Evolutionary conservation across 1,284 basidiomycete species (phyloP).

Genomic region (Naganishia liquefaciens): DNA sequence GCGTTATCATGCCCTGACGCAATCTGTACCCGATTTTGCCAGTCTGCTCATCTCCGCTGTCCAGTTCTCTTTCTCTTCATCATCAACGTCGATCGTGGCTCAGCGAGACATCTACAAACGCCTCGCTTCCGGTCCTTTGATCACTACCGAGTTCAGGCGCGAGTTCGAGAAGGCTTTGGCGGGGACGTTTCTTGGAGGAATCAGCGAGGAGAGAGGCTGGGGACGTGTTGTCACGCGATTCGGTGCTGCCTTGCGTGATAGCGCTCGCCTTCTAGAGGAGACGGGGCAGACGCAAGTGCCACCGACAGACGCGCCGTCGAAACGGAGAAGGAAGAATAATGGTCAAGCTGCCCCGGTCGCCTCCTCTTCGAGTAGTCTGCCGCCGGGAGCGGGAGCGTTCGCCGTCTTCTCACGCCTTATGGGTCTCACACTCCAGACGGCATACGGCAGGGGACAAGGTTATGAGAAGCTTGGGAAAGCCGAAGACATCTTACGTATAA

Average conservation of each 20-base stretch:
- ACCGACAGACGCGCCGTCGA: conserved; percentile 14
- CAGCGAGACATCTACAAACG: conserved; percentile 28
- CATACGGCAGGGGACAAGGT: conserved; percentile 21
- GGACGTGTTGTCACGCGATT: conserved; percentile 17
- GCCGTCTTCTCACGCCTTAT: conserved; percentile 36
- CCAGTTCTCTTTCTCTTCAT: conserved; percentile 9
- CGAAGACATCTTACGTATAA: conserved; percentile 15
- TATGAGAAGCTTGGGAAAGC: conserved; percentile 17
- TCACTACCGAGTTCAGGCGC: conserved; percentile 6
- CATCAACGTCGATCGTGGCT: conserved; percentile 35
- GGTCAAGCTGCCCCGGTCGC: background rate
- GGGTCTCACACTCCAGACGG: conserved; percentile 36
- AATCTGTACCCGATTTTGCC: conserved; percentile 38
- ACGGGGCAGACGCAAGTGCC: background rate
- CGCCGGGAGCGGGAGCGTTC: conserved; percentile 6
- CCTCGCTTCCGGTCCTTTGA: conserved; percentile 26
- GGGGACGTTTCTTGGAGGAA: conserved; percentile 28
- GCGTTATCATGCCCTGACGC: conserved; percentile 43
- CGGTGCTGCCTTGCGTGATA: conserved; percentile 5
- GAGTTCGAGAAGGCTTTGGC: conserved; percentile 4
- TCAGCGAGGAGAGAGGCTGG: conserved; percentile 29
- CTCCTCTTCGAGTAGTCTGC: background rate
- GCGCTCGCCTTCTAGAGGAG: background rate
- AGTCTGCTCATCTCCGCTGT: conserved; percentile 20
- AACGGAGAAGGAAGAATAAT: conserved; percentile 30